Conservation (phyloP, 1,139 yeast species). For the Wickerhamomyces sp. region DNA sequence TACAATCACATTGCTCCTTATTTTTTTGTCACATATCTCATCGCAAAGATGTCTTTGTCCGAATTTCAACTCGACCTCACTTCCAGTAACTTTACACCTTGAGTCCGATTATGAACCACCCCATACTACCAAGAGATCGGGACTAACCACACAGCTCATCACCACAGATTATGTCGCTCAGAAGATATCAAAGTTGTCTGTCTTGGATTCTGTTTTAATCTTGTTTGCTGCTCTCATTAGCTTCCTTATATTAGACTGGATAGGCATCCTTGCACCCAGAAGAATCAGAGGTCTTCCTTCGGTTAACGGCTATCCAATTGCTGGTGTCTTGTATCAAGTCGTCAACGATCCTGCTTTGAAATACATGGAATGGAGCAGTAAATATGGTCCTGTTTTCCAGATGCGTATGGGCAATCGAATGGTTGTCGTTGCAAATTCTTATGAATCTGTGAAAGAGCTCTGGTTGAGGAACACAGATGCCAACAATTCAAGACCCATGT, state of each 20-base stretch:
- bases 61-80: too few species aligned
- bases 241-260: constrained; percentile 15
- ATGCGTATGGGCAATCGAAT: constrained; percentile 52
- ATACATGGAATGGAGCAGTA: constrained; percentile 43
- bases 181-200: too few species aligned
- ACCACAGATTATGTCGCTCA: too few species aligned
- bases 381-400: constrained; percentile 51
- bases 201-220: neutral
- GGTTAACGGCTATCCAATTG: constrained; percentile 46
- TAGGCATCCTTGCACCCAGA: constrained; percentile 24
- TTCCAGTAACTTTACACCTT: too few species aligned
- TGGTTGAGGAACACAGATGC: constrained; percentile 52
- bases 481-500: constrained; percentile 61
- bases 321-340: constrained; percentile 48
- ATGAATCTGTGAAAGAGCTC: constrained; percentile 43
- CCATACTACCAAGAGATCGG: too few species aligned
- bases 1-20: too few species aligned
- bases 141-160: too few species aligned
- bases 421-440: constrained; percentile 63
- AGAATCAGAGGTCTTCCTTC: constrained; percentile 34
- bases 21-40: too few species aligned
- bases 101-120: too few species aligned
- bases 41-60: too few species aligned
- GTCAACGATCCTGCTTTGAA: constrained; percentile 46
- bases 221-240: too few species aligned